Base-by-base conservation (phyloP, 768 basidiomycete species). In the Mycena belliarum region DNA sequence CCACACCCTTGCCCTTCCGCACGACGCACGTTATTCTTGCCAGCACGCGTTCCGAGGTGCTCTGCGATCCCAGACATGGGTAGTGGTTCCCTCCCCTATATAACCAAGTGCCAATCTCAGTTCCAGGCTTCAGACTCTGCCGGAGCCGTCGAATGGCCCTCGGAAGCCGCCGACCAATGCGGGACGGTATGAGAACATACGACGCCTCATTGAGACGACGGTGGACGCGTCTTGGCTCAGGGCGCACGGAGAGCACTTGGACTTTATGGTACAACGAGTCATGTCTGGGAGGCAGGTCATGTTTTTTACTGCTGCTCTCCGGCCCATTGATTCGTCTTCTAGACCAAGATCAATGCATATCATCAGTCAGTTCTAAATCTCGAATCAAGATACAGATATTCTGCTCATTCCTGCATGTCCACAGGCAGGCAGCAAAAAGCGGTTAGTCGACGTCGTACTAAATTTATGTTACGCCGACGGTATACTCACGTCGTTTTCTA, bases 11-110 rank as follows among this genome's bases (percentile, higher is more conserved):
- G 21, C 62, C 58, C 18, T 72, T 72, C 57, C 69, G 60, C 25
- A 51, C 66, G 12, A 63, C 70, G 14, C 70, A 72, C 45, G 66
- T 68, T 5, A 52, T 70, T 14, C 60, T 72, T 4, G 59, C 60
- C 8, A 26, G 52, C 33, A 67, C 66, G 6, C 32, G 62, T 25
- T 49, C 56, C 6, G 59, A 52, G 35, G 62, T 66, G n/a, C 47
- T 66, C 23, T 43, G 46, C 5, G 56, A 61, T 49, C 55, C 60
- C 2, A 23, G 20, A 24, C 40, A 50, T 38, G 60, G 60, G 60
- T 41, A 21, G 7, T 32, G 29, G 6, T 23, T 25, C 11, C 2
- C 14, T n/a, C 33, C 12, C 16, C 18, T 6, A 12, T 32, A 32
- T 16, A n/a, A 4, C 37, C 18, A 38, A 38, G 37, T 6, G 18